phyloP scores from a whole-genome alignment of 2,329 filamentous ascomycete species.

The Stagonosporopsis tanaceti region DNA sequence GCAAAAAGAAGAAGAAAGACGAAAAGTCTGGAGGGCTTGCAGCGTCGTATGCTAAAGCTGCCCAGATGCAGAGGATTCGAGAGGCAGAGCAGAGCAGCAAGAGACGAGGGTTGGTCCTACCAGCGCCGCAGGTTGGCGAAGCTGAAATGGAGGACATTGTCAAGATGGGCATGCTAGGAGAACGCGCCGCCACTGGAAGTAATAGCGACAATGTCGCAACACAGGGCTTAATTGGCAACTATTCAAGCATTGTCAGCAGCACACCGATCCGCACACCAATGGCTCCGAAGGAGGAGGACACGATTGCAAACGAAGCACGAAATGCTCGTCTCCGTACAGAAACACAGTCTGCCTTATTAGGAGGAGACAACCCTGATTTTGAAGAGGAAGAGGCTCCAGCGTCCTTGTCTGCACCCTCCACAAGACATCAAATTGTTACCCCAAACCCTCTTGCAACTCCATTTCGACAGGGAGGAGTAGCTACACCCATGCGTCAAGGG shows the following conservation, averaged over 20 bases:
- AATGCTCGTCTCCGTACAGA: slow-evolving; percentile 93
- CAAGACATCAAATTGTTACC: slow-evolving; percentile 82
- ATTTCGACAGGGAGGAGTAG: slow-evolving; percentile 71
- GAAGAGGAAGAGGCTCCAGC: slow-evolving; percentile 83
- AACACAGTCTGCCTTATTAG: slow-evolving; percentile 90
- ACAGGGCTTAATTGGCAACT: slow-evolving; percentile 85
- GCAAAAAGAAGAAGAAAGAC: slow-evolving; percentile 87
- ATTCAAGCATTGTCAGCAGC: slow-evolving; percentile 78
- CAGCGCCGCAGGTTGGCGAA: slow-evolving; percentile 90
- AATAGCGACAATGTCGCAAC: slow-evolving; percentile 86
- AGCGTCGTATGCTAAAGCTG: slow-evolving; percentile 89
- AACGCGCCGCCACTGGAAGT: slow-evolving; percentile 80
- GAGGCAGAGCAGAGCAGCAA: slow-evolving; percentile 98
- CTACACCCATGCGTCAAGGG: slow-evolving; percentile 68
- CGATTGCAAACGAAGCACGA: slow-evolving; percentile 93
- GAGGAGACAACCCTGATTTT: slow-evolving; percentile 91
- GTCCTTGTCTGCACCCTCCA: slow-evolving; percentile 85
- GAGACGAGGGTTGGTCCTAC: slow-evolving; percentile 80
- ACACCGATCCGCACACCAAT: slow-evolving; percentile 92
- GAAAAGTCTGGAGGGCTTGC: slow-evolving; percentile 78
- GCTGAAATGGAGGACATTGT: slow-evolving; percentile 95
- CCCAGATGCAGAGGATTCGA: slow-evolving; percentile 90
- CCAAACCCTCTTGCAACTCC: slow-evolving; percentile 96
- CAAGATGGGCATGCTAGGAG: slow-evolving; percentile 96
- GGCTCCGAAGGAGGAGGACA: slow-evolving; percentile 90